Evolutionary conservation across 2,329 filamentous ascomycete species (phyloP).

Genomic region (Diaporthe australafricana): DNA sequence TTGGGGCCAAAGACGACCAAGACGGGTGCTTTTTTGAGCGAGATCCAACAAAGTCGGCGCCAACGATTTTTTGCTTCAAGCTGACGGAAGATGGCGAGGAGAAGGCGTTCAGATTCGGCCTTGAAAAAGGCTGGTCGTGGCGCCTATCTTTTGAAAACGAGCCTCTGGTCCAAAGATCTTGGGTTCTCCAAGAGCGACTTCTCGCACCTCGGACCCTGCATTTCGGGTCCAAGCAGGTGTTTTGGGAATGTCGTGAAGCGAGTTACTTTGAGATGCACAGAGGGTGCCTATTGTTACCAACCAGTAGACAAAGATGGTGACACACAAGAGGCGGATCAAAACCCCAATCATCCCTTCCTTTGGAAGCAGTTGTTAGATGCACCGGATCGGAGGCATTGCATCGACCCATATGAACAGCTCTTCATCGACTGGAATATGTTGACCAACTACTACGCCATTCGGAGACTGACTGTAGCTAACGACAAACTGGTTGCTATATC

Average conservation of each 20-base stretch:
- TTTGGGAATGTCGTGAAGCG: conserved; percentile 3
- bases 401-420: neutral
- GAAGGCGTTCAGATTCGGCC: neutral
- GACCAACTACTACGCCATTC: neutral
- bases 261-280: neutral
- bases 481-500: conserved; percentile 11
- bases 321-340: neutral
- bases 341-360: neutral
- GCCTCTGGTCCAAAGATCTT: neutral
- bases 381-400: neutral
- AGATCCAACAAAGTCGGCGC: neutral
- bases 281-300: neutral
- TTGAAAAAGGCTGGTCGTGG: neutral
- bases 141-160: neutral
- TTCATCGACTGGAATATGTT: neutral
- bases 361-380: neutral
- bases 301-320: neutral
- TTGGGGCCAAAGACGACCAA: neutral
- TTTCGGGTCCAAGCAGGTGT: neutral
- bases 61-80: neutral
- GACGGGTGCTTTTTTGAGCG: neutral
- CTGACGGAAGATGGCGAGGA: neutral
- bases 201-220: conserved; percentile 11
- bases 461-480: neutral
- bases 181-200: conserved; percentile 10